These are phyloP conservation scores for Gentiana dahurica DNA, from an alignment of 257 asterid species.

Conservation along the genomic window DNA sequence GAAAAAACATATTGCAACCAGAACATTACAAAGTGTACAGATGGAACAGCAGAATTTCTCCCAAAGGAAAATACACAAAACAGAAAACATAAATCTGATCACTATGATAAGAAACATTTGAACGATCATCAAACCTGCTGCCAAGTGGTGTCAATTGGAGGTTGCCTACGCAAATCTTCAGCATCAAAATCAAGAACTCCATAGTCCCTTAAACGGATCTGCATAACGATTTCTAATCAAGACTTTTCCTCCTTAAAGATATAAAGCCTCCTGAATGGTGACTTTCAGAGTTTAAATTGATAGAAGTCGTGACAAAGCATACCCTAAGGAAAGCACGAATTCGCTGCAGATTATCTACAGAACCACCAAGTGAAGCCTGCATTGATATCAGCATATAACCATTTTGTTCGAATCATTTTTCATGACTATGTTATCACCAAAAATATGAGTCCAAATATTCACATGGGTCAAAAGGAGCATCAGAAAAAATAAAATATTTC, in stretches of 20 bases:
- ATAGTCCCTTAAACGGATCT: slow-evolving; percentile 89
- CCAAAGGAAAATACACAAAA: too few relatives aligned
- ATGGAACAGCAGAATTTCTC: too few relatives aligned
- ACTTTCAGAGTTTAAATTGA: slow-evolving; percentile 10
- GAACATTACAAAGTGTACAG: too few relatives aligned
- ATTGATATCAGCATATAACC: slow-evolving; percentile 14
- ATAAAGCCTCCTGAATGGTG: slow-evolving; percentile 1
- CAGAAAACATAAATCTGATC: too few relatives aligned
- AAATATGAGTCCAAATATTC: not conserved
- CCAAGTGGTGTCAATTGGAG: slow-evolving; percentile 98
- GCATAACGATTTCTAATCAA: slow-evolving; percentile 20
- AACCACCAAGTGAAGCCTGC: slow-evolving; percentile 99
- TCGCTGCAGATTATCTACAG: slow-evolving; percentile 82
- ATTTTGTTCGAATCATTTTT: not conserved
- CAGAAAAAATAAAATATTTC: too few relatives aligned
- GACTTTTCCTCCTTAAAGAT: not conserved
- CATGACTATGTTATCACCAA: not conserved
- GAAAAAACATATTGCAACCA: too few relatives aligned
- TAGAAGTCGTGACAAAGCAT: slow-evolving; percentile 21
- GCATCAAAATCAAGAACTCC: slow-evolving; percentile 97
- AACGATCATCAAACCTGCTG: slow-evolving; percentile 61
- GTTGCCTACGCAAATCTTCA: slow-evolving; percentile 72
- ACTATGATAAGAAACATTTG: not conserved
- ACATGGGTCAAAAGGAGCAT: not conserved
- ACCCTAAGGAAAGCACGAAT: slow-evolving; percentile 97